Conservation (phyloP, 2,329 filamentous ascomycete genomes). For the Ploettnerulaceae sp. region DNA sequence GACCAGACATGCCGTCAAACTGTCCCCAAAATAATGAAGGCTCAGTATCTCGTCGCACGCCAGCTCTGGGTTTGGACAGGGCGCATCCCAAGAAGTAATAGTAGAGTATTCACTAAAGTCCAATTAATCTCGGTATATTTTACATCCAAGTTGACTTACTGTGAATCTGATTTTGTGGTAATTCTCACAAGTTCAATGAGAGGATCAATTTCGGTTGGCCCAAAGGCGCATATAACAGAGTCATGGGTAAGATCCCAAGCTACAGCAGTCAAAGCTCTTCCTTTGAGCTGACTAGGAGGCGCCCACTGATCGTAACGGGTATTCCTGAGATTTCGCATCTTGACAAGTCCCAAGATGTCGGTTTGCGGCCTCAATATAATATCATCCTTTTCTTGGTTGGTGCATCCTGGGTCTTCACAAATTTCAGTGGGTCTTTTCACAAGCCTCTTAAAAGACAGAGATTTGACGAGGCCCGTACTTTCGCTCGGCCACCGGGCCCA, state of each 20-base stretch:
- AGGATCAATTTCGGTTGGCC: conserved; percentile 65
- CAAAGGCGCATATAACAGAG: conserved; percentile 76
- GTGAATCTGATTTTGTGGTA: conserved; percentile 38
- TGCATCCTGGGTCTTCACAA: conserved; percentile 5
- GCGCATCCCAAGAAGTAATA: conserved; percentile 84
- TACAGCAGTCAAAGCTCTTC: conserved; percentile 62
- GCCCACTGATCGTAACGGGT: conserved; percentile 64
- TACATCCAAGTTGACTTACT: conserved; percentile 31
- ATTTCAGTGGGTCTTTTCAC: conserved; percentile 20
- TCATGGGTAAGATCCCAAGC: conserved; percentile 83
- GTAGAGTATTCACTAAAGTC: conserved; percentile 35
- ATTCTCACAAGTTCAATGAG: conserved; percentile 67
- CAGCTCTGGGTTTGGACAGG: conserved; percentile 72
- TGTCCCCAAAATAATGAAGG: conserved; percentile 83
- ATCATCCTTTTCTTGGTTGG: conserved; percentile 11
- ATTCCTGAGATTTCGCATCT: conserved; percentile 85
- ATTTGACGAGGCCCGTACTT: conserved; percentile 11
- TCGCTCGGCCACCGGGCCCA: conserved; percentile 8
- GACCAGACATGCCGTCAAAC: conserved; percentile 71
- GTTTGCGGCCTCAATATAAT: conserved; percentile 6
- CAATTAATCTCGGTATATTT: conserved; percentile 32
- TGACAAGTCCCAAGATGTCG: conserved; percentile 9
- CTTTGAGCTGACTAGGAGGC: conserved; percentile 45
- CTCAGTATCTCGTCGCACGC: conserved; percentile 69
- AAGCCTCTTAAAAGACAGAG: conserved; percentile 25